Percentiles rank a stretch among this genome's conserved stretches.
Conservation (phyloP, 179 eudicot genomes). For the Drosera spatulata region DNA sequence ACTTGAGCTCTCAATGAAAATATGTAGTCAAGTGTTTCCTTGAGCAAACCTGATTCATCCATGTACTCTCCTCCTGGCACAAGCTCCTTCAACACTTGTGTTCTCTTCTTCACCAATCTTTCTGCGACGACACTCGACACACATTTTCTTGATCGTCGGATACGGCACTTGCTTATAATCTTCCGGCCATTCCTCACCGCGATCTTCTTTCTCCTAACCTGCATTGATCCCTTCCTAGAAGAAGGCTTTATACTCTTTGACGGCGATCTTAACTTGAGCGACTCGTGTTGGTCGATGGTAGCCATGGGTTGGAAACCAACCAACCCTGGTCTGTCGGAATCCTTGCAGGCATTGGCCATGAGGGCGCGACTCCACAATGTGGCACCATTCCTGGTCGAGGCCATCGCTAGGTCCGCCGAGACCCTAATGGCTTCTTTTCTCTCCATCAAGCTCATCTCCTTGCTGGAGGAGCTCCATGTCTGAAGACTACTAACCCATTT, state of each 20-base stretch:
- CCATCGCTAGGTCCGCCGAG: constrained; percentile 3
- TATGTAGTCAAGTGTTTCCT: constrained; percentile 72
- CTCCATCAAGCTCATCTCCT: neutral
- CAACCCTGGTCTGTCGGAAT: neutral
- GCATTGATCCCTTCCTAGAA: neutral
- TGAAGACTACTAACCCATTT: neutral
- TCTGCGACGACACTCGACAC: constrained; percentile 31
- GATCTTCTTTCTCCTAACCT: constrained; percentile 21
- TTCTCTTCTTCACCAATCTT: constrained; percentile 50
- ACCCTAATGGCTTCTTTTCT: neutral
- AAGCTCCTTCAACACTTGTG: constrained; percentile 42
- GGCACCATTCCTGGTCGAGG: neutral
- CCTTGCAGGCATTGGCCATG: neutral
- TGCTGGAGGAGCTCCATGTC: neutral
- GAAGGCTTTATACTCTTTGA: too few species aligned
- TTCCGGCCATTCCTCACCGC: constrained; percentile 16
- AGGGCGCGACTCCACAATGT: constrained; percentile 3
- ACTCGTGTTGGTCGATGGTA: too few species aligned
- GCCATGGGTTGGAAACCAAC: too few species aligned
- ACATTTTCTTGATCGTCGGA: constrained; percentile 3
- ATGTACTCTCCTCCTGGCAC: constrained; percentile 67
- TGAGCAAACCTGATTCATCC: constrained; percentile 42
- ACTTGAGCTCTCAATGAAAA: constrained; percentile 53
- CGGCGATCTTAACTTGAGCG: too few species aligned
- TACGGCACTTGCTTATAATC: constrained; percentile 6